phyloP scores from a whole-genome alignment of 2,329 filamentous ascomycete species.

The Monilinia vaccinii-corymbosi region DNA sequence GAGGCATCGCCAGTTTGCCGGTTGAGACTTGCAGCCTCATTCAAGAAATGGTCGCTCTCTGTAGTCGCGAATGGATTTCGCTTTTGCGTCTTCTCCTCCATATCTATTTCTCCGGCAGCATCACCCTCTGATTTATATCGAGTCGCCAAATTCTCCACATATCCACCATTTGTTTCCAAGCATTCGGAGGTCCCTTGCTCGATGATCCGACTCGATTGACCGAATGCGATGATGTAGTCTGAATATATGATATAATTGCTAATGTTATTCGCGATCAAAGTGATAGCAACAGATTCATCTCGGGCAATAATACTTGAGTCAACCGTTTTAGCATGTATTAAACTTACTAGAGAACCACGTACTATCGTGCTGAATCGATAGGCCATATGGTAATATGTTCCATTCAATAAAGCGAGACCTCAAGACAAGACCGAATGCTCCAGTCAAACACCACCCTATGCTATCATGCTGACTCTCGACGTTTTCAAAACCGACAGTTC shows the following conservation, averaged over 20 bases:
- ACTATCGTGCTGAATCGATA: constrained; percentile 19
- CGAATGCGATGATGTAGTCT: constrained; percentile 34
- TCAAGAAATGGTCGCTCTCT: constrained; percentile 1
- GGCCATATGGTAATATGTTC: constrained; percentile 19
- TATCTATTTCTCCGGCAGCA: neutral
- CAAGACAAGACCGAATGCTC: constrained; percentile 20
- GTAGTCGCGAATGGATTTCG: neutral
- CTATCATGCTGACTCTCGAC: constrained; percentile 8
- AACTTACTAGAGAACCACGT: constrained; percentile 21
- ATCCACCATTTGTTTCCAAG: constrained; percentile 22
- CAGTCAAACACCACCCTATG: constrained; percentile 18
- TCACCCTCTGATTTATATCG: constrained; percentile 7
- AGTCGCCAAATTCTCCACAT: constrained; percentile 17
- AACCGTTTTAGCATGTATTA: constrained; percentile 25
- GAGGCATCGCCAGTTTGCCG: constrained; percentile 20
- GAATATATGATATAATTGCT: constrained; percentile 22
- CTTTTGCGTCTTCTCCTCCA: neutral
- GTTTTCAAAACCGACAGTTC: constrained; percentile 11
- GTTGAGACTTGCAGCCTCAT: neutral
- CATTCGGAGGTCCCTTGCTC: constrained; percentile 33
- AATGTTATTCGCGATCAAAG: constrained; percentile 12
- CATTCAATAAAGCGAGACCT: constrained; percentile 22
- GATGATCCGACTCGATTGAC: constrained; percentile 25
- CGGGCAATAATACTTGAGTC: constrained; percentile 21
- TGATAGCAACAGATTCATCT: constrained; percentile 18